These are phyloP conservation scores for Canariomyces notabilis DNA, from an alignment of 2,329 filamentous ascomycete genomes.

Conservation along the genomic window DNA sequence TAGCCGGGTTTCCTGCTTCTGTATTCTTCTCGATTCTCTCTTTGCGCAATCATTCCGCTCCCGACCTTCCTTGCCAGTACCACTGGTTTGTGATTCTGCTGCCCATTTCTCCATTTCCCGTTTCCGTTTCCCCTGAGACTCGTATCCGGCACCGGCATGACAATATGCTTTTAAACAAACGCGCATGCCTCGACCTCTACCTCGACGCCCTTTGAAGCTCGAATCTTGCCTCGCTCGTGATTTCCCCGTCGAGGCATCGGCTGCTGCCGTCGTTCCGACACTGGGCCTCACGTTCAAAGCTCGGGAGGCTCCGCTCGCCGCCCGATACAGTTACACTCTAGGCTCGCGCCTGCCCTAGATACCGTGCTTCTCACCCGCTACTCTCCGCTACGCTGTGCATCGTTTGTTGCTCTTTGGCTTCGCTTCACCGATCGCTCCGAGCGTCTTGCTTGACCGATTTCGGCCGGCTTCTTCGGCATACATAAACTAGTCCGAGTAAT, in stretches of 20 bases:
- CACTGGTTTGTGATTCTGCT: conserved; percentile 6
- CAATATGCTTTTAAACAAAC: conserved; percentile 26
- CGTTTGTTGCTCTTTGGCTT: background rate
- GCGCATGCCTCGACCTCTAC: conserved; percentile 11
- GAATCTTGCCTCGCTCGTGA: conserved; percentile 4
- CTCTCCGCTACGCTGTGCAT: background rate
- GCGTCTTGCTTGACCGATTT: conserved; percentile 3
- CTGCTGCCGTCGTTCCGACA: background rate
- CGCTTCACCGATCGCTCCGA: background rate
- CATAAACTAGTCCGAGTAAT: too few species aligned
- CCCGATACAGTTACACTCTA: conserved; percentile 7
- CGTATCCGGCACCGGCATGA: conserved; percentile 18
- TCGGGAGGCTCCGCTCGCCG: conserved; percentile 11
- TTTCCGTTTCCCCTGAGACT: too few species aligned
- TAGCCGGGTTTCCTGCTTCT: background rate
- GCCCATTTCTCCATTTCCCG: background rate
- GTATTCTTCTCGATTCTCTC: background rate
- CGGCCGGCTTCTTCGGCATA: background rate
- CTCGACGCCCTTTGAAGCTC: conserved; percentile 11
- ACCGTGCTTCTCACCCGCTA: background rate
- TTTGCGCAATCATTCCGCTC: background rate
- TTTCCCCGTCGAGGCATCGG: conserved; percentile 6
- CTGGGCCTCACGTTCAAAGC: conserved; percentile 2
- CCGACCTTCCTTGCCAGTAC: background rate
- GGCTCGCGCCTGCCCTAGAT: background rate